phyloP scores from a whole-genome alignment of 2,329 filamentous ascomycete genomes.

The Talaromyces funiculosus region DNA sequence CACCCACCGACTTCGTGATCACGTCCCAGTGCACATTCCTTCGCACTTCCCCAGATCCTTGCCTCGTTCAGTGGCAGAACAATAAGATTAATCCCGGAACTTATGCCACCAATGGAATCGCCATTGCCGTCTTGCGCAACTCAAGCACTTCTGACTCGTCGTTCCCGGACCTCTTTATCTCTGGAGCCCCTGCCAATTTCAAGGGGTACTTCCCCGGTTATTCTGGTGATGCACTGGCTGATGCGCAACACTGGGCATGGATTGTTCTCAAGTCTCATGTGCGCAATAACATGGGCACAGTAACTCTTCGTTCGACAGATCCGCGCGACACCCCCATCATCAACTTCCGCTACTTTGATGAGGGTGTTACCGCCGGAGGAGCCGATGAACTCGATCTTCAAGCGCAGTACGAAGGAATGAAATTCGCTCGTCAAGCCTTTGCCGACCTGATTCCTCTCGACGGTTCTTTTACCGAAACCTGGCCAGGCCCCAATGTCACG shows the following conservation, averaged over 20 bases:
- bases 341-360: constrained; percentile 54
- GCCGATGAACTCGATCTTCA: constrained; percentile 46
- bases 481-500: constrained; percentile 38
- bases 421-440: constrained; percentile 47
- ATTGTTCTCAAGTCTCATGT: constrained; percentile 56
- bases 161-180: constrained; percentile 51
- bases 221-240: constrained; percentile 37
- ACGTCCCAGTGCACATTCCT: constrained; percentile 28
- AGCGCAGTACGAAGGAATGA: constrained; percentile 52
- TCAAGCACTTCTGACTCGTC: constrained; percentile 35
- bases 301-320: constrained; percentile 56
- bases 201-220: constrained; percentile 47
- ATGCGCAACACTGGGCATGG: constrained; percentile 43
- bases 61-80: constrained; percentile 40
- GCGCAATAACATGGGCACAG: constrained; percentile 57
- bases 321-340: constrained; percentile 61
- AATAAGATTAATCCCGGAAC: constrained; percentile 36
- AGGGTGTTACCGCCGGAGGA: constrained; percentile 31
- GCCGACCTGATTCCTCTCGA: constrained; percentile 37
- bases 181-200: constrained; percentile 52
- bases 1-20: constrained; percentile 29
- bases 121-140: constrained; percentile 42
- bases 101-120: constrained; percentile 49
- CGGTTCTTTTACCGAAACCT: constrained; percentile 40
- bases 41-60: constrained; percentile 32